Conservation (phyloP, 495 filamentous ascomycete genomes). For the Aspergillus saccharolyticus region DNA sequence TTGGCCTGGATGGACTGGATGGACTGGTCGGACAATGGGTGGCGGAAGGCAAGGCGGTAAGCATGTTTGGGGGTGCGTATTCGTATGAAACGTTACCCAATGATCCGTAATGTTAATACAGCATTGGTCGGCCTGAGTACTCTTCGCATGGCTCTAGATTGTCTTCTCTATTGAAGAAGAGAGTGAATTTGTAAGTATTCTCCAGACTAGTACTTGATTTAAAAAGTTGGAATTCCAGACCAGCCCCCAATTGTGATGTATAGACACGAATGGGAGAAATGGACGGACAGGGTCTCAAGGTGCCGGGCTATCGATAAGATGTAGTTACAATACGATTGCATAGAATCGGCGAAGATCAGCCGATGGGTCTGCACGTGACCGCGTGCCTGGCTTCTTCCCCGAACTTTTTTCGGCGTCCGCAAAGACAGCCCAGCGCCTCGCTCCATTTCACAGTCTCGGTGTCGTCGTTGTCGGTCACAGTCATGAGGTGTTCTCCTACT, state of each 20-base stretch:
- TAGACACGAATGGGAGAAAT: too few relatives aligned
- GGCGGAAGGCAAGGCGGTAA: slow-evolving; percentile 18
- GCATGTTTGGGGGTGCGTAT: neutral
- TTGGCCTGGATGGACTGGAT: too few relatives aligned
- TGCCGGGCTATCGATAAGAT: neutral
- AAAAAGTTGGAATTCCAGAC: too few relatives aligned
- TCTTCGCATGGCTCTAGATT: too few relatives aligned
- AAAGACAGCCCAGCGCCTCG: slow-evolving; percentile 23
- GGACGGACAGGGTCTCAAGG: neutral
- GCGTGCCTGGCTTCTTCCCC: slow-evolving; percentile 43
- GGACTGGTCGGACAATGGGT: neutral
- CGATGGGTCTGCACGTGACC: slow-evolving; percentile 32
- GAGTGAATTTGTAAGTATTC: too few relatives aligned
- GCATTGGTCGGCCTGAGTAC: too few relatives aligned
- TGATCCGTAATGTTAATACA: neutral
- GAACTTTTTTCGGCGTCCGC: slow-evolving; percentile 37
- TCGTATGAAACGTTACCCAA: slow-evolving; percentile 1
- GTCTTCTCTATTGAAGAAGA: too few relatives aligned
- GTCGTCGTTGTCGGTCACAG: slow-evolving; percentile 23
- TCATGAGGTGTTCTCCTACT: slow-evolving; percentile 44
- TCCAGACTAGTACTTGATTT: too few relatives aligned
- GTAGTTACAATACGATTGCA: neutral
- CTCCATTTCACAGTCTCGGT: slow-evolving; percentile 24
- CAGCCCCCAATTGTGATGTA: too few relatives aligned
- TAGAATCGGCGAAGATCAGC: slow-evolving; percentile 9